Conservation (phyloP, 2,329 filamentous ascomycete species). For the Onygenales sp. region DNA sequence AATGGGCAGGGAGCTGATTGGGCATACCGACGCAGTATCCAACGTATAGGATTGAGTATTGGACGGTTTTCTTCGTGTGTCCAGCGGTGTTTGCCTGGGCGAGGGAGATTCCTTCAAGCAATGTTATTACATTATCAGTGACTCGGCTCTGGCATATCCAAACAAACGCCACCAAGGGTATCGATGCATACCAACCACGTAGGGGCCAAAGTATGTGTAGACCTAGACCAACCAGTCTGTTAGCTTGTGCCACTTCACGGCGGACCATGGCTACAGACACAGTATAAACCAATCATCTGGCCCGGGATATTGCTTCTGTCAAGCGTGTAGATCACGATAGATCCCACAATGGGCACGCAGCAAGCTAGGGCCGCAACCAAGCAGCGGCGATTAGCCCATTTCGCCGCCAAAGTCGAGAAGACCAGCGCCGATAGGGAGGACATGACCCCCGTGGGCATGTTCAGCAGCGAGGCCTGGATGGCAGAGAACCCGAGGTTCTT, state of each 20-base stretch:
- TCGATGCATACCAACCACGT: conserved; percentile 16
- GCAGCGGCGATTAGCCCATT: conserved; percentile 20
- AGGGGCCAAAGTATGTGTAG: conserved; percentile 31
- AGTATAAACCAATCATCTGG: conserved; percentile 32
- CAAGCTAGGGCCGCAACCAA: conserved; percentile 22
- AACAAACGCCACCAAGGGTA: background rate
- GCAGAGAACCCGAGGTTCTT: conserved; percentile 27
- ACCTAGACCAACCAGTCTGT: conserved; percentile 10
- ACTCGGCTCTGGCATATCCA: background rate
- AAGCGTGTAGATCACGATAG: conserved; percentile 21
- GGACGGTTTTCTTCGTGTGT: conserved; percentile 33
- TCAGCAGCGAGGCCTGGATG: conserved; percentile 26
- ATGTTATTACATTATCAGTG: background rate
- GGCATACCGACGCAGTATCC: conserved; percentile 28
- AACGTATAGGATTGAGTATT: conserved; percentile 30
- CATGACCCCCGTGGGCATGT: conserved; percentile 27
- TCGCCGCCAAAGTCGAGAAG: conserved; percentile 22
- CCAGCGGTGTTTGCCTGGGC: conserved; percentile 24
- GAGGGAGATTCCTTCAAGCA: conserved; percentile 3
- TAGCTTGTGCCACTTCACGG: background rate
- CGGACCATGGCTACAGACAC: conserved; percentile 12
- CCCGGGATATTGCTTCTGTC: conserved; percentile 24
- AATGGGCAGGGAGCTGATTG: background rate
- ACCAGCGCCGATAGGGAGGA: conserved; percentile 23
- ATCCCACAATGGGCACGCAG: conserved; percentile 22